These are phyloP conservation scores for Pyrenochaeta sp. DNA, from an alignment of 2,329 filamentous ascomycete species.

Conservation along the genomic window DNA sequence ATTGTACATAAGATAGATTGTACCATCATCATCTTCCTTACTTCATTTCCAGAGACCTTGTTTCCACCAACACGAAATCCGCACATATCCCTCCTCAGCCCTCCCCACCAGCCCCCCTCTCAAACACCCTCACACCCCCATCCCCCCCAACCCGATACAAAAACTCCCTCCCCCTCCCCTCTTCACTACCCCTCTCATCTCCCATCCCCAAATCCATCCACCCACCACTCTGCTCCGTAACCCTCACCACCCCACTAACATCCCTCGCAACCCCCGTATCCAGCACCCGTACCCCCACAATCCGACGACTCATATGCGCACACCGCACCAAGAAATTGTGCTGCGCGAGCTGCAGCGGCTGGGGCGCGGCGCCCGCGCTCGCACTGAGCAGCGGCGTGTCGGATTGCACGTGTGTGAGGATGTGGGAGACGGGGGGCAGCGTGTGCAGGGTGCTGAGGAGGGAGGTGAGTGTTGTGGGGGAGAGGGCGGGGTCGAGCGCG, in stretches of 20 bases:
- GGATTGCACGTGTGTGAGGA: constrained; percentile 71
- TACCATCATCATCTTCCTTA: neutral
- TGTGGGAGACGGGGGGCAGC: constrained; percentile 67
- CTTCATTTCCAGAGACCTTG: neutral
- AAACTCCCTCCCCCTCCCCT: constrained; percentile 68
- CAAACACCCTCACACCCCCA: constrained; percentile 83
- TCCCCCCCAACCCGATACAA: constrained; percentile 83
- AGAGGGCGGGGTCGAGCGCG: constrained; percentile 38
- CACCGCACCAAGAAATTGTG: constrained; percentile 69
- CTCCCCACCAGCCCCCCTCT: constrained; percentile 66
- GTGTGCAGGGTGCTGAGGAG: constrained; percentile 37
- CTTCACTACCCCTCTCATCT: constrained; percentile 26
- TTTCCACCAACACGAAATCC: too few species aligned
- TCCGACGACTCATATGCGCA: constrained; percentile 76
- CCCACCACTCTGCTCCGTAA: constrained; percentile 61
- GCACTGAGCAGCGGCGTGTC: constrained; percentile 72
- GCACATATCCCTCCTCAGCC: constrained; percentile 3
- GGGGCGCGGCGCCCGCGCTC: constrained; percentile 59
- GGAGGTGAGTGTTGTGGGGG: constrained; percentile 28
- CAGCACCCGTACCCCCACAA: constrained; percentile 76
- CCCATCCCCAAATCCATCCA: constrained; percentile 37
- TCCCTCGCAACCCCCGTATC: constrained; percentile 91
- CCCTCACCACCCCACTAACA: constrained; percentile 84
- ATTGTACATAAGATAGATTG: neutral
- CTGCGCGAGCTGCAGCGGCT: constrained; percentile 42